Base-by-base conservation (phyloP, 805 yeast species). In the Cyberlindnera xishuangbannaensis region DNA sequence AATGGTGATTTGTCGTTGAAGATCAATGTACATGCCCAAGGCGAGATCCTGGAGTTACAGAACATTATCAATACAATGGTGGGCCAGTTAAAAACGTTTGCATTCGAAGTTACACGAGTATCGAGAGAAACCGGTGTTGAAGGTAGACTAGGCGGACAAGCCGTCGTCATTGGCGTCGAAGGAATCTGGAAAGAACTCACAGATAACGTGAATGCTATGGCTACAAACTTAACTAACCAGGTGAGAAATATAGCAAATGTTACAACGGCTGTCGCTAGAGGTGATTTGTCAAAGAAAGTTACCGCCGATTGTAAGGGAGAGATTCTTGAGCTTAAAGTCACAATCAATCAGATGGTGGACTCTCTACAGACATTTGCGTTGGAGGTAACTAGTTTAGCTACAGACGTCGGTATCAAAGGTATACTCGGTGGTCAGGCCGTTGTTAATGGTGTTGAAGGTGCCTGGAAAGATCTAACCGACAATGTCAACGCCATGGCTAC, bases 401-500 rank as follows among this genome's bases (percentile, higher is more conserved):
- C 85, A 39, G 95, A 85, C 65, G 95, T 85, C 47, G 95, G 95
- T 64, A 83, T 84, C 30, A 88, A 85, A 49, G 95, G 95, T 64
- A 85, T 83, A 50, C 69, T 85, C 32, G 95, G 95, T 46, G 92
- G 85, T 29, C 92, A 84, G 55, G 95, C 95, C 8, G 90, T 85
- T 50, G 95, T 85, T 15, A 76, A 77, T 37, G 95, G 84, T 55
- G 95, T 85, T 17, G 94, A 84, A 58, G 95, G 95, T 10, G 66
- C 85, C 39, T 85, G 95, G 95, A 84, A 82, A 53, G 94, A 84
- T 52, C 78, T 85, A 46, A 85, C 95, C 6, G 83, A 90, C 24
- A 86, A 85, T 58, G 95, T 85, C 46, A 85, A 85, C 55, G 85
- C 92, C 15, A 85, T 85, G 95, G 95, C 95, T 25, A 76, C 90